These are phyloP conservation scores for Blastocystis sp. DNA, from an alignment of 352 stramenopile species.

Conservation along the genomic window DNA sequence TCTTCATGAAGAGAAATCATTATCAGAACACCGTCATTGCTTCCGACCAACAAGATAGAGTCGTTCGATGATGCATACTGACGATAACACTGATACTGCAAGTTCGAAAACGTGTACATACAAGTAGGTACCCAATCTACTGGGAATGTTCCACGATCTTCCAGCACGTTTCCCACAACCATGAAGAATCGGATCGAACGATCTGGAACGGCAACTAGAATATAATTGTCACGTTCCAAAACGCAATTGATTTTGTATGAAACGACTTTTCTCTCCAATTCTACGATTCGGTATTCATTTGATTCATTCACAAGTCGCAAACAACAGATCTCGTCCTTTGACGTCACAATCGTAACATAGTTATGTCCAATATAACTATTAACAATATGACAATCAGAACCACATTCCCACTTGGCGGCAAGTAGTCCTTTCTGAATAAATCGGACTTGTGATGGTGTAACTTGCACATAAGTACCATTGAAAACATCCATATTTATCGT, in stretches of 20 bases:
- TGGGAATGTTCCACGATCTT: not conserved
- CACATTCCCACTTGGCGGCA: not conserved
- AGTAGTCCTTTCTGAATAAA: not conserved
- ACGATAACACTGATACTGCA: not conserved
- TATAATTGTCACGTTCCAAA: not conserved
- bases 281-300: not conserved
- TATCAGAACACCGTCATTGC: not conserved
- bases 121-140: not conserved
- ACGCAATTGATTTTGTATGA: constrained; percentile 4
- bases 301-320: not conserved
- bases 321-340: not conserved
- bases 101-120: constrained; percentile 13
- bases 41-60: not conserved
- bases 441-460: constrained; percentile 4
- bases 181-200: not conserved
- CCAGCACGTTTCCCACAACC: constrained; percentile 2
- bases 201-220: not conserved
- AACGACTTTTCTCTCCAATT: constrained; percentile 26
- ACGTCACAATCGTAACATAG: not conserved
- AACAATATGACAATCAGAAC: not conserved
- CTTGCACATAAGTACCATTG: not conserved
- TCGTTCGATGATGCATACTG: not conserved
- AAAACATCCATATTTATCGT: constrained; percentile 13
- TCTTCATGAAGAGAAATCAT: not conserved
- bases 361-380: not conserved